These are phyloP conservation scores for Aspergillus carbonarius DNA, from an alignment of 2,329 filamentous ascomycete genomes.

Conservation along the genomic window DNA sequence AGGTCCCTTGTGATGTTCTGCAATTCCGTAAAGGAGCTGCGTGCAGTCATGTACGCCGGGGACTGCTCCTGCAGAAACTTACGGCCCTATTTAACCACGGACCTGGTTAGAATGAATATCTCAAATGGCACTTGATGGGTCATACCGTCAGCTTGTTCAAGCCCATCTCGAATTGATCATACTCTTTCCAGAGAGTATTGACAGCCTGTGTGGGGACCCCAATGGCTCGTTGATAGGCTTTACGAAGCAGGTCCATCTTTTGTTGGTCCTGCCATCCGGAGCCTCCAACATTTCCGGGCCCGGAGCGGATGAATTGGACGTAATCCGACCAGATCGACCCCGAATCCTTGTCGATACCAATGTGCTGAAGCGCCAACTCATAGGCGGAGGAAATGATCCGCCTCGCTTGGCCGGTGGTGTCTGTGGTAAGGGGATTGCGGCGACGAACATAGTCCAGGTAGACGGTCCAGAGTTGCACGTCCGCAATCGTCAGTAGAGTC, in stretches of 20 bases:
- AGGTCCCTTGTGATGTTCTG: conserved; percentile 81
- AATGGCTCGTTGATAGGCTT: conserved; percentile 88
- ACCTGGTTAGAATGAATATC: conserved; percentile 8
- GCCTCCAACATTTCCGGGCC: conserved; percentile 81
- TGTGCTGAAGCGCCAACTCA: conserved; percentile 84
- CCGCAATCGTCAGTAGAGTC: conserved; percentile 74
- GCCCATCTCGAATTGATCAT: conserved; percentile 92
- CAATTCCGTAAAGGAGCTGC: conserved; percentile 84
- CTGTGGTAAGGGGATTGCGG: conserved; percentile 80
- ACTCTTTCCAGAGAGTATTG: conserved; percentile 91
- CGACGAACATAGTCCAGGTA: conserved; percentile 96
- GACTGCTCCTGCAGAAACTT: conserved; percentile 94
- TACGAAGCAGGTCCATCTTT: conserved; percentile 92
- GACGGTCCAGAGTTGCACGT: conserved; percentile 84
- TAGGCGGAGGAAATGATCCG: conserved; percentile 81
- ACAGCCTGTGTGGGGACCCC: conserved; percentile 80
- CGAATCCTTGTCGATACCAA: conserved; percentile 88
- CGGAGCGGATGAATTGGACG: conserved; percentile 85
- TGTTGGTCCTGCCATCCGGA: conserved; percentile 94
- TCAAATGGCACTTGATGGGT: not conserved
- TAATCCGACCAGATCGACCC: conserved; percentile 93
- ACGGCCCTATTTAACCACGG: conserved; percentile 62
- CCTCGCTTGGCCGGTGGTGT: conserved; percentile 72
- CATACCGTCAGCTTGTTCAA: conserved; percentile 84
- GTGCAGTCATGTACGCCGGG: conserved; percentile 91